These are phyloP conservation scores for Daldinia concentrica DNA, from an alignment of 495 filamentous ascomycete genomes.

Conservation along the genomic window DNA sequence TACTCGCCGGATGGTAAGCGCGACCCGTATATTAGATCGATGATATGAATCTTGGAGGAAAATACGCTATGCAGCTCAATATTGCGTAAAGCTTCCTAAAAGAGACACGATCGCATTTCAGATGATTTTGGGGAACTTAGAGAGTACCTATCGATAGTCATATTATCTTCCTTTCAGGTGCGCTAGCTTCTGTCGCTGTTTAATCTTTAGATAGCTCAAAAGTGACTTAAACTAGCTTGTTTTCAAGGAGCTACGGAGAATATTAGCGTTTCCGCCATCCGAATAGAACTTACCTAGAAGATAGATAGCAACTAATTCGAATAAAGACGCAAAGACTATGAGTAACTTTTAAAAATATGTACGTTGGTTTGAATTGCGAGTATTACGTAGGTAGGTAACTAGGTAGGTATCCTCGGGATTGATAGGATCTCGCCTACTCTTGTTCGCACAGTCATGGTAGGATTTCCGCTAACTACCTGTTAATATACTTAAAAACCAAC, in stretches of 20 bases:
- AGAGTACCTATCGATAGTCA: not conserved
- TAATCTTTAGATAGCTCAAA: not conserved
- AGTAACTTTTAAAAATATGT: not conserved
- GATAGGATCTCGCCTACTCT: not conserved
- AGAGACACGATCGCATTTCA: conserved; percentile 2
- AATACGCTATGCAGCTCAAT: not conserved
- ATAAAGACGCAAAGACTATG: not conserved
- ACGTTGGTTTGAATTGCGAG: not conserved
- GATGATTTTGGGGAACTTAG: not conserved
- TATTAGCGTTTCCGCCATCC: not conserved
- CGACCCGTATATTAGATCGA: not conserved
- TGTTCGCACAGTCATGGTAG: not conserved
- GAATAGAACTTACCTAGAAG: not conserved
- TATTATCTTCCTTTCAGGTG: not conserved
- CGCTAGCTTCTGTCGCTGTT: conserved; percentile 1
- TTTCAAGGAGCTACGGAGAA: not conserved
- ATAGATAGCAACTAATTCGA: not conserved
- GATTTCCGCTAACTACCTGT: not conserved
- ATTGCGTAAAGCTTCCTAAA: not conserved
- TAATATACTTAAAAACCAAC: not conserved
- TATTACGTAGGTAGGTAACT: not conserved
- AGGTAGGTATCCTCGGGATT: not conserved
- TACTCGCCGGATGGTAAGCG: conserved; percentile 31
- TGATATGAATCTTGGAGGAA: not conserved
- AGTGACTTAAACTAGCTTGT: not conserved